Percentiles rank a stretch among this genome's conserved stretches.
Conservation (phyloP, 768 basidiomycete species). For the Stropharia rugosoannulata region DNA sequence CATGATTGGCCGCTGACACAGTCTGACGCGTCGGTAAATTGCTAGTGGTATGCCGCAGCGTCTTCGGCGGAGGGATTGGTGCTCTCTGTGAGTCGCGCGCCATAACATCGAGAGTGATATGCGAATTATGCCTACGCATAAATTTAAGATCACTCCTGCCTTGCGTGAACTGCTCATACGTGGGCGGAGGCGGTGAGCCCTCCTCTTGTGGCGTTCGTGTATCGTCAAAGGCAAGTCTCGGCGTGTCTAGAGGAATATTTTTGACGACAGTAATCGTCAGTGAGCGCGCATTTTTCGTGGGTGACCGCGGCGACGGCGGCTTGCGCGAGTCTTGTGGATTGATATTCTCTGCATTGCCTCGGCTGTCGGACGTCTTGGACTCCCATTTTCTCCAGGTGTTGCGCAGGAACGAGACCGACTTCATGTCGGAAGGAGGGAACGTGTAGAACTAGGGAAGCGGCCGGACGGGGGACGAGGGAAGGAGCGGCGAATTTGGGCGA, state of each 20-base stretch:
- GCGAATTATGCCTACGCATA: conserved; percentile 5
- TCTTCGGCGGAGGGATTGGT: conserved; percentile 1
- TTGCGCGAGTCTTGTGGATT: conserved; percentile 8
- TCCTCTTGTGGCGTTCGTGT: conserved; percentile 12
- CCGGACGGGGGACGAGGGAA: conserved; percentile 1
- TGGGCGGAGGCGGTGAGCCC: conserved; percentile 13
- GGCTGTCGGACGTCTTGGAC: conserved; percentile 19
- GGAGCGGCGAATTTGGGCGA: conserved; percentile 10
- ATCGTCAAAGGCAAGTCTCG: conserved; percentile 13
- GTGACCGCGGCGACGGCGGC: conserved; percentile 8
- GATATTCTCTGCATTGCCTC: conserved; percentile 8
- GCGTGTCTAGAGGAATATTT: conserved; percentile 12
- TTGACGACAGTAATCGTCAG: conserved; percentile 14
- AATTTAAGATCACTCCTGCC: conserved; percentile 2
- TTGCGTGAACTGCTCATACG: conserved; percentile 11
- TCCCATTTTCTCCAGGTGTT: conserved; percentile 39
- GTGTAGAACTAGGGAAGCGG: conserved; percentile 5
- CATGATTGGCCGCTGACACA: conserved; percentile 1
- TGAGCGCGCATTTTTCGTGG: conserved; percentile 9
- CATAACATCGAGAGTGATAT: conserved; percentile 9
- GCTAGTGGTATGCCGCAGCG: background rate
- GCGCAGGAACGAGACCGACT: conserved; percentile 37
- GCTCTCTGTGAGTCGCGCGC: background rate
- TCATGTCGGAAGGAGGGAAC: conserved; percentile 27
- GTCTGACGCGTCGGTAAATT: conserved; percentile 1